Evolutionary conservation across 495 filamentous ascomycete genomes (phyloP), one percentile per base, ranked within the genome.

Genomic region (Penicillium cosmopolitanum): DNA sequence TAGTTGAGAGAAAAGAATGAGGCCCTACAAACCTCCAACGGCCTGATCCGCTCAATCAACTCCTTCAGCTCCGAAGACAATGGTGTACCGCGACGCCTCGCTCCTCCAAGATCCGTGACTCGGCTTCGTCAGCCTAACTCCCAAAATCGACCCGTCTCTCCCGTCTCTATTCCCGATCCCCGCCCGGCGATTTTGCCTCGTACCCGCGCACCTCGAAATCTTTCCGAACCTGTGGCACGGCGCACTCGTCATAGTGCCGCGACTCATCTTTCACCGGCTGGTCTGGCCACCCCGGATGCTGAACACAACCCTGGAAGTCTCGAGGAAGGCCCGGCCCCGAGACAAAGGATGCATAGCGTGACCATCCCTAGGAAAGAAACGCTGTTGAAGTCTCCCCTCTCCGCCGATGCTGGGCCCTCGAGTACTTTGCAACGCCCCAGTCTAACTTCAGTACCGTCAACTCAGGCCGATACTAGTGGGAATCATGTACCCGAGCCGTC

Each of bases 121-220:
- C 72, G 72, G n/a, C 58, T 67, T 5, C 66, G 50, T 55, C 57
- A 63, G 13, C 66, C 72, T 13, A 69, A 64, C 31, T 63, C 67
- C 50, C 76, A 76, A 52, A 79, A 78, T 61, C 83, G 85, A 50
- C 76, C 82, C 21, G 78, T 81, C 23, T 85, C 85, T 15, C 85
- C 86, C 21, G 77, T 82, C 11, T 85, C 86, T 3, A 81, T 86
- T 36, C 74, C 79, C 13, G 87, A 90, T 66, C 73, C 83, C 46
- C 84, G 79, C 31, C 82, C 84, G 21, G 50, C 54, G 50, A 63
- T 66, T 10, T 57, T 64, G n/a, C 65, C 64, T 7, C 75, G 65
- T 11, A 62, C 71, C 9, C 73, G 71, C 50, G 60, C 69, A 48
- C 51, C 57, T 23, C 67, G 74, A 46, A 59, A 72, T 18, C 68